phyloP scores from a whole-genome alignment of 306 rosid genomes.

The Inga laurina region DNA sequence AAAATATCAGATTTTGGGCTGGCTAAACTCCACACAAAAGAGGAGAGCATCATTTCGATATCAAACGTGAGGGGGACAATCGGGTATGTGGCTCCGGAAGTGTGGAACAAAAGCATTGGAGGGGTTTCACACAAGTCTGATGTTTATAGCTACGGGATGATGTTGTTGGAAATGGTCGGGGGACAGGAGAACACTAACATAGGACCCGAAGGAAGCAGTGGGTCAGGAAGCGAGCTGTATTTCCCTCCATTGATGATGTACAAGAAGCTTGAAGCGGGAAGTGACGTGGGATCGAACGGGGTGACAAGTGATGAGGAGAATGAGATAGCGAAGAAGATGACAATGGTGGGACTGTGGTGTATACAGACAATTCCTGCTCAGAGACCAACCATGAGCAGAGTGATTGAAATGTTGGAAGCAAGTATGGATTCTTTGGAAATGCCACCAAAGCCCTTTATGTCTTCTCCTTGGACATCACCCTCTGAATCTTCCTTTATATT shows the following conservation, averaged over 20 bases:
- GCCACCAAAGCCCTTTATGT: constrained; percentile 40
- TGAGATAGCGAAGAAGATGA: constrained; percentile 28
- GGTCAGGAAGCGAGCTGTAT: neutral
- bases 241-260: constrained; percentile 34
- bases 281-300: neutral
- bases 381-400: constrained; percentile 38
- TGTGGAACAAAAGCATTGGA: neutral
- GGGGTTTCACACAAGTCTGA: constrained; percentile 37
- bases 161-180: constrained; percentile 21
- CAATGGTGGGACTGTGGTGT: constrained; percentile 44
- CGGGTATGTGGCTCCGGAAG: constrained; percentile 25
- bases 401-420: constrained; percentile 45
- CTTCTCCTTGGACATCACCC: constrained; percentile 19
- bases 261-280: constrained; percentile 18
- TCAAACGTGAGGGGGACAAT: constrained; percentile 29
- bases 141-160: constrained; percentile 32
- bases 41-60: constrained; percentile 33
- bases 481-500: constrained; percentile 5
- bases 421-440: constrained; percentile 21
- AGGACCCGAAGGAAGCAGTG: neutral
- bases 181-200: constrained; percentile 16
- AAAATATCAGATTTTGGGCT: constrained; percentile 20
- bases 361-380: constrained; percentile 29
- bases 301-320: constrained; percentile 10
- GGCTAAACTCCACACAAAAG: constrained; percentile 19